Evolutionary conservation across 75 land plant genomes (phyloP).

Genomic region (Sequoiadendron giganteum): DNA sequence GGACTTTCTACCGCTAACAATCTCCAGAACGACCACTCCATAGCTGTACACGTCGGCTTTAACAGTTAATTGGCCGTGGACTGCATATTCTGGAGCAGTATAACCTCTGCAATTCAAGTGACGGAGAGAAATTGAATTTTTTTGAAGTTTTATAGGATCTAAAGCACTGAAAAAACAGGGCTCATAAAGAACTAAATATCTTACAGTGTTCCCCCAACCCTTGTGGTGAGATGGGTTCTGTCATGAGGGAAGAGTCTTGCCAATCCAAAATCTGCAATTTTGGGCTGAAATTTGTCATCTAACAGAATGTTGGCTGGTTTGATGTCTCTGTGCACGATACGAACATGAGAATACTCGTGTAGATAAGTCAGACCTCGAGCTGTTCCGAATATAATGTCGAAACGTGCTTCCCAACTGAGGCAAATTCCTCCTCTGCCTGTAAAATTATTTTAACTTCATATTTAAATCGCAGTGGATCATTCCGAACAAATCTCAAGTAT

Average conservation of each 20-base stretch:
- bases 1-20: constrained; percentile 23
- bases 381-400: constrained; percentile 20
- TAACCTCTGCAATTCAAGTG: constrained; percentile 20
- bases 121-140: no score
- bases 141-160: no score
- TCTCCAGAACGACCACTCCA: constrained; percentile 26
- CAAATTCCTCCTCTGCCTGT: constrained; percentile 21
- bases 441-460: neutral
- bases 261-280: constrained; percentile 26
- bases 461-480: no score
- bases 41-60: constrained; percentile 30
- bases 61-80: constrained; percentile 23
- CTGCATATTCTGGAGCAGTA: constrained; percentile 33
- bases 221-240: constrained; percentile 38
- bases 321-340: constrained; percentile 27
- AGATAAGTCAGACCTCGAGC: constrained; percentile 32
- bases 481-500: no score
- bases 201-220: constrained; percentile 40
- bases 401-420: constrained; percentile 32
- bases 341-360: constrained; percentile 17
- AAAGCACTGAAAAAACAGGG: neutral
- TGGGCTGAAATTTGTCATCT: constrained; percentile 25
- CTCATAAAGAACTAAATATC: neutral
- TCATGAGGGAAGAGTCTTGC: constrained; percentile 17
- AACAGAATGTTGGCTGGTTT: constrained; percentile 35